Base-by-base conservation (phyloP, 352 stramenopile genomes). In the Globisporangium uncinulatum region DNA sequence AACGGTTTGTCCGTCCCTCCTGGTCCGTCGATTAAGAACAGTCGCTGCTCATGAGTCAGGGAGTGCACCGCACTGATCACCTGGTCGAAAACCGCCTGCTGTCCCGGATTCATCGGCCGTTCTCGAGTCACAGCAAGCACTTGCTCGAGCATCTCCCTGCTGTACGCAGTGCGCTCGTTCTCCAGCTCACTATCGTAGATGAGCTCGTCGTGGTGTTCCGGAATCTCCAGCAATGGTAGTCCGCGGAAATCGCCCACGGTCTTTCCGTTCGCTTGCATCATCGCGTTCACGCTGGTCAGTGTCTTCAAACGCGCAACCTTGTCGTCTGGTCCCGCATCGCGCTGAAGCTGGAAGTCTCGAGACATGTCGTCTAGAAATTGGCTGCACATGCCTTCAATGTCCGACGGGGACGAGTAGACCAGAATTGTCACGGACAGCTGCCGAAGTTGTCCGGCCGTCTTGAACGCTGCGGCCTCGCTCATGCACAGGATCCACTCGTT, bases 1-100 rank as follows among this genome's bases (percentile, higher is more conserved):
- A 66, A 70, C 1, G 65, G 65, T 7, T 83, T 83, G 4, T 63
- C 66, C 8, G 59, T 73, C 1, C 67, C 64, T 19, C 69, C 63
- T 21, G 63, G 57, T 9, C 65, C 56, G 15, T 76, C 65, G 17
- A 73, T 42, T 54, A 69, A 73, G 54, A 74, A 56, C 52, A 61
- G 17, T 31, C 69, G 73, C 20, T 56, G 15, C 7, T 11, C n/a
- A 5, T n/a, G 3, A 21, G 44, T 11, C 1, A 11, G 21, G 0
- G 5, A 13, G 2, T 55, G 19, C 2, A 66, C 51, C 2, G 44
- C 14, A 31, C 15, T n/a, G 11, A 49, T 21, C 4, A 49, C 44
- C 32, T 49, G 44, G 1, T 49, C 44, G 6, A 49, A 49, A 6
- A 49, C 14, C 1, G 1, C 3, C 44, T 24, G 44, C 24, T 49